Conservation (phyloP, 2,329 filamentous ascomycete species). For the Scedosporium minutisporum region DNA sequence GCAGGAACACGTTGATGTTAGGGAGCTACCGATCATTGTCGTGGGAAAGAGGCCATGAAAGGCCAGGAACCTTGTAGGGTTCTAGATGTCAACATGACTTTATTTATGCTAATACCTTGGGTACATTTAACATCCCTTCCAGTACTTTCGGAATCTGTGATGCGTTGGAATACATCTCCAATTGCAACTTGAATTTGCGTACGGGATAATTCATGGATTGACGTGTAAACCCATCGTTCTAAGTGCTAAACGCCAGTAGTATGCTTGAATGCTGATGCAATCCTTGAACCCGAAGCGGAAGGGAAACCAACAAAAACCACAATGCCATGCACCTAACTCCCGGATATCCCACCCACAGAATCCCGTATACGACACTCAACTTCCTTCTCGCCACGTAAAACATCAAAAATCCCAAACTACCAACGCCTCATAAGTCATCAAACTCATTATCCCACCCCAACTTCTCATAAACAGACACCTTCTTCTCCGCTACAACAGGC, state of each 20-base stretch:
- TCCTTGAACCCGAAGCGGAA: too few relatives aligned
- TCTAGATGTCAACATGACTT: not conserved
- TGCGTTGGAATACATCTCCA: too few relatives aligned
- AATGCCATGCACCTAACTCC: too few relatives aligned
- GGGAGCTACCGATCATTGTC: conserved; percentile 62
- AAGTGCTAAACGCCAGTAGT: too few relatives aligned
- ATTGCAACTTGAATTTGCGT: too few relatives aligned
- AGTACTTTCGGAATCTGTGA: too few relatives aligned
- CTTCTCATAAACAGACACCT: conserved; percentile 40
- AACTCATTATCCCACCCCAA: conserved; percentile 51
- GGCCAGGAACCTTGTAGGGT: not conserved
- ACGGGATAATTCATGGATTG: too few relatives aligned
- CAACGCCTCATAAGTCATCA: conserved; percentile 28
- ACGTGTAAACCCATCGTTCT: too few relatives aligned
- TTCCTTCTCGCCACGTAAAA: conserved; percentile 8
- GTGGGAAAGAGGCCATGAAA: conserved; percentile 24
- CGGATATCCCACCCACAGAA: too few relatives aligned
- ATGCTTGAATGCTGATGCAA: too few relatives aligned
- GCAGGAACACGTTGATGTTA: conserved; percentile 68
- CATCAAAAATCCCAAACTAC: not conserved
- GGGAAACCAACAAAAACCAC: too few relatives aligned
- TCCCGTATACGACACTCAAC: not conserved
- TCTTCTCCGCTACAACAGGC: conserved; percentile 10
- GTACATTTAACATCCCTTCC: too few relatives aligned
- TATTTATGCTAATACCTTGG: not conserved